These are phyloP conservation scores for Teunomyces pallodes DNA, from an alignment of 805 yeast species.

Conservation along the genomic window DNA sequence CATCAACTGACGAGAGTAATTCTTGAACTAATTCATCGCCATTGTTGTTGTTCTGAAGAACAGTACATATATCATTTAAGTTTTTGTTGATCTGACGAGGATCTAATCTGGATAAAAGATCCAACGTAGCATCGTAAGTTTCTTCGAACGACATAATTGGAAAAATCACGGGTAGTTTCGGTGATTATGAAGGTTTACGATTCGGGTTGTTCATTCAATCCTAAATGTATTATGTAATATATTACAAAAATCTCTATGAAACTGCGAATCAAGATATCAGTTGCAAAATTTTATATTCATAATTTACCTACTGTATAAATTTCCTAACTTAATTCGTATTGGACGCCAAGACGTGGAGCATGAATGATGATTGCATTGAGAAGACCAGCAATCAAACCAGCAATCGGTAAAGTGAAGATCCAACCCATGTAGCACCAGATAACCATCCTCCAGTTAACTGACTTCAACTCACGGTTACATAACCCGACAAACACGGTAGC, in stretches of 20 bases:
- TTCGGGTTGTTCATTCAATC: neutral
- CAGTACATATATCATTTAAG: conserved; percentile 35
- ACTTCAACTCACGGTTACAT: conserved; percentile 59
- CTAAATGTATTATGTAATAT: neutral
- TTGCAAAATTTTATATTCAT: neutral
- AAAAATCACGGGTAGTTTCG: neutral
- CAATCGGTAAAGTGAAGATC: conserved; percentile 69
- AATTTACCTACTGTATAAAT: neutral
- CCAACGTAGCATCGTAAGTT: conserved; percentile 33
- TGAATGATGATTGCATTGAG: conserved; percentile 60
- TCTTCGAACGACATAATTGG: conserved; percentile 2
- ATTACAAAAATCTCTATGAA: neutral
- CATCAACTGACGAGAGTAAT: conserved; percentile 79
- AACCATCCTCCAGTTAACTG: conserved; percentile 78
- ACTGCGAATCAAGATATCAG: too few species aligned
- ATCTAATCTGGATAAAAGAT: conserved; percentile 40
- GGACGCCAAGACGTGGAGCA: conserved; percentile 50
- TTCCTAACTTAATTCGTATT: conserved; percentile 14
- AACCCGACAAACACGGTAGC: conserved; percentile 75
- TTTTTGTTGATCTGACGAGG: conserved; percentile 34
- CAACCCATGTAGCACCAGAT: conserved; percentile 70
- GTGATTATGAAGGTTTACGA: neutral
- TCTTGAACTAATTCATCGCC: conserved; percentile 74
- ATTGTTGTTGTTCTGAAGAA: conserved; percentile 25
- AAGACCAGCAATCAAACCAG: conserved; percentile 70